Evolutionary conservation across 176 grass and related monocot genomes (phyloP), one percentile per base, ranked within the genome.

Genomic region (Lolium multiflorum): DNA sequence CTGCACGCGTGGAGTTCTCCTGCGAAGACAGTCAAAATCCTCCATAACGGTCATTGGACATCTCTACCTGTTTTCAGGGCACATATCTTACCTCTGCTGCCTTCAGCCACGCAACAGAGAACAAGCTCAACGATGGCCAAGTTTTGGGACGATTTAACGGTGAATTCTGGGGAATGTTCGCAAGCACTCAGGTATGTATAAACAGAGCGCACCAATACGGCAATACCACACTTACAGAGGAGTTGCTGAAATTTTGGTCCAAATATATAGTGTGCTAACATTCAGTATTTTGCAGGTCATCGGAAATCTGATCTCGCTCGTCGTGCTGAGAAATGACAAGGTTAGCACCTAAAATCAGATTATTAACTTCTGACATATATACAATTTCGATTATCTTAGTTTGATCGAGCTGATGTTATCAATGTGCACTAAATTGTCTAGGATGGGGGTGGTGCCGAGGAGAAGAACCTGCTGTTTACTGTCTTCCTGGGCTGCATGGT

Each of bases 121-220:
- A 76, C 74, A 55, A 76, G 14, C 74, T 76, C 18, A 28, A 55
- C 2, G 50, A 35, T 4, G 74, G 74, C 49, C 74, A 76, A 20
- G 74, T 55, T 76, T 76, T 76, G 49, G 74, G 49, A 17, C 48
- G 74, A 37, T 76, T 76, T 18, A 76, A 76, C 14, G 74, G 74
- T 2, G 49, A 76, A 12, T 76, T 76, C 74, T 76, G 74, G 74
- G 74, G 49, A 76, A 20, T 55, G 74, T 76, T 76, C 20, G 74
- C 74, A 55, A 76, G 74, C 49, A 76, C 74, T 49, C 74, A 76
- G 39, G 68, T 71, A 70, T 10, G 17, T 37, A 68, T 9, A 35
- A 18, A 15, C 8, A 50, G 11, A 48, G 9, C 46, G 46, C 46
- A 11, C 46, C 46, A 35, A 35, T 35, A 35, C 2, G 31, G 31